Conservation (phyloP, 1,139 yeast genomes). For the Pichia inconspicua region DNA sequence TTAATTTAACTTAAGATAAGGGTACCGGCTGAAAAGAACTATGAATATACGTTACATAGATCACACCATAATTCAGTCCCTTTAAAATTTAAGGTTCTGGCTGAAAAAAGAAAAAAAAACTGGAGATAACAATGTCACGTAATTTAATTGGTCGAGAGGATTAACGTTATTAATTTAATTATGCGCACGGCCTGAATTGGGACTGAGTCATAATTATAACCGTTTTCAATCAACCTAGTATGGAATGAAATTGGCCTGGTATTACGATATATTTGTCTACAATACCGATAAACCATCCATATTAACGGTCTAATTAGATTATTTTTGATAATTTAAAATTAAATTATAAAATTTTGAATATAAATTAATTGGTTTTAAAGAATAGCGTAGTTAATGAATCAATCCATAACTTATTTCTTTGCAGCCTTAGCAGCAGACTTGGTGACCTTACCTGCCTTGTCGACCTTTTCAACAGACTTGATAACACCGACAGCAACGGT, state of each 20-base stretch:
- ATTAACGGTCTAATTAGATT: not conserved
- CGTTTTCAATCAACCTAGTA: no score
- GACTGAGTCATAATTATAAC: no score
- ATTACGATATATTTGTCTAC: no score
- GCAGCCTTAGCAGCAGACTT: constrained; percentile 99
- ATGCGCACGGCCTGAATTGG: no score
- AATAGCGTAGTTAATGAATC: not conserved
- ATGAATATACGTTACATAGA: not conserved
- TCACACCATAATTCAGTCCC: not conserved
- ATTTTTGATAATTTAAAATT: constrained; percentile 1
- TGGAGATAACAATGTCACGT: not conserved
- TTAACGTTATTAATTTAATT: no score
- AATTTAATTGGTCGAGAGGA: not conserved
- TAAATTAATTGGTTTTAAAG: constrained; percentile 4
- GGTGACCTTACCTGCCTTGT: constrained; percentile 94
- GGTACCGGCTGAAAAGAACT: no score
- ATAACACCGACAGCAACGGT: constrained; percentile 99
- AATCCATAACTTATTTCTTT: constrained; percentile 63
- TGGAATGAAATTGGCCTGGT: no score
- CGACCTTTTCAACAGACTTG: constrained; percentile 95
- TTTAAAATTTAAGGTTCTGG: no score
- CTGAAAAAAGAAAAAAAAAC: no score
- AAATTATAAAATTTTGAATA: not conserved
- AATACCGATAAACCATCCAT: no score
- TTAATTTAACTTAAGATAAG: no score